Evolutionary conservation across 2,329 filamentous ascomycete species (phyloP).

Genomic region (Lachnellula arida): DNA sequence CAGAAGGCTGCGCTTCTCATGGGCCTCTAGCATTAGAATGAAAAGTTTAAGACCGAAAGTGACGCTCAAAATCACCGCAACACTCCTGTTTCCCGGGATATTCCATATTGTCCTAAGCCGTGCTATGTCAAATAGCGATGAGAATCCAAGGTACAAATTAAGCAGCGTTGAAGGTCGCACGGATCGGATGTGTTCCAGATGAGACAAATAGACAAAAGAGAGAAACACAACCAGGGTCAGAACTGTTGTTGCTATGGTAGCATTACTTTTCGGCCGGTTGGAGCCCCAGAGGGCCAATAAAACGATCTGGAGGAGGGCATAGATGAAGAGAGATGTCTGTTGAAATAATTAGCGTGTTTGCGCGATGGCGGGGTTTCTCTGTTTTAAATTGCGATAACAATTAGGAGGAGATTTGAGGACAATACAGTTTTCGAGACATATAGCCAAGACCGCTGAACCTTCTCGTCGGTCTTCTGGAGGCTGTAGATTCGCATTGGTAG

Average conservation of each 20-base stretch:
- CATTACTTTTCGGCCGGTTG: not conserved
- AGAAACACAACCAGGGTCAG: not conserved
- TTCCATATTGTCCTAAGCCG: not conserved
- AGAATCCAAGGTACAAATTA: not conserved
- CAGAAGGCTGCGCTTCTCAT: not conserved
- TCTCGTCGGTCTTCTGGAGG: not conserved
- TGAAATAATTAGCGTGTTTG: not conserved
- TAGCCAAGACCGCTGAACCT: not conserved
- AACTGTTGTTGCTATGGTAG: slow-evolving; percentile 17
- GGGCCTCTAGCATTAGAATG: not conserved
- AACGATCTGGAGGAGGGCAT: not conserved
- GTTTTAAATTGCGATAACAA: not conserved
- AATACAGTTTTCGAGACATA: not conserved
- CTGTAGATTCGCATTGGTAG: not conserved
- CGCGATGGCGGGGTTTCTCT: not conserved
- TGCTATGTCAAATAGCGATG: not conserved
- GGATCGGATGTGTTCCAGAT: not conserved
- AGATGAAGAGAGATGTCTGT: not conserved
- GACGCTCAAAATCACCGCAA: not conserved
- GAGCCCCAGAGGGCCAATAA: not conserved
- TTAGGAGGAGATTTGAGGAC: no score
- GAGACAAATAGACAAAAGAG: not conserved
- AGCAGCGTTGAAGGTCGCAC: not conserved
- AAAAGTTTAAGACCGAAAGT: not conserved
- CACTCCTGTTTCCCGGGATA: not conserved